Conservation (phyloP, 306 rosid species). For the Begonia peltatifolia region DNA sequence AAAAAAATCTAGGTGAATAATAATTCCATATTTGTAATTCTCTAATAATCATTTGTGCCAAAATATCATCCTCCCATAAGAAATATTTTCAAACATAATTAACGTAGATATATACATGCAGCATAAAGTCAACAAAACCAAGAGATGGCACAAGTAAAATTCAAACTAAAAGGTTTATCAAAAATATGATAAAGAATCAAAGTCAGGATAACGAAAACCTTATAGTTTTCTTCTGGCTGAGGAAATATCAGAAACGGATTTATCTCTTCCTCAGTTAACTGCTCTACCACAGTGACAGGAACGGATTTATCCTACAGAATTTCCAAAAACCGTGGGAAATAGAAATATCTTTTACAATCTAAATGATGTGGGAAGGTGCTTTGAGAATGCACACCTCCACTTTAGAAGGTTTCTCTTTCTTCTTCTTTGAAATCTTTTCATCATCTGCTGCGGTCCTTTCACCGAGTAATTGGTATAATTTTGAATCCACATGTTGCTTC, state of each 20-base stretch:
- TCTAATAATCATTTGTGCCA: no score
- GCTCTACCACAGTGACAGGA: constrained; percentile 40
- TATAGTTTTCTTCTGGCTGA: constrained; percentile 60
- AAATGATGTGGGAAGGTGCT: constrained; percentile 3
- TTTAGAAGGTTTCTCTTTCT: constrained; percentile 90
- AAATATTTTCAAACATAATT: no score
- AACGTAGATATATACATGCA: no score
- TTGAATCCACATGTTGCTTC: constrained; percentile 63
- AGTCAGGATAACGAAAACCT: constrained; percentile 26
- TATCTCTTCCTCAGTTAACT: constrained; percentile 67
- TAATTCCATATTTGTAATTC: no score
- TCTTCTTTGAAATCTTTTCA: constrained; percentile 68
- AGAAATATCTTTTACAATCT: background rate
- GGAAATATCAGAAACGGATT: constrained; percentile 82
- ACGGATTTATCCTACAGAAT: constrained; percentile 37
- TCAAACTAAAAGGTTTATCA: no score
- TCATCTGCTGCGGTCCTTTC: constrained; percentile 84
- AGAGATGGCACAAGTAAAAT: no score
- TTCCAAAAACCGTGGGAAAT: background rate
- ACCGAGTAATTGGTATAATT: constrained; percentile 65
- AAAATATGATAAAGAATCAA: no score
- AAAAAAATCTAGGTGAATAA: no score
- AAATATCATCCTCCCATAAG: no score
- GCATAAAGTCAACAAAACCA: no score
- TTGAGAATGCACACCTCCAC: constrained; percentile 39